Percentiles rank a stretch among this genome's conserved stretches.
Conservation (phyloP, 768 basidiomycete genomes). For the Pilatotrama ljubarskyi region DNA sequence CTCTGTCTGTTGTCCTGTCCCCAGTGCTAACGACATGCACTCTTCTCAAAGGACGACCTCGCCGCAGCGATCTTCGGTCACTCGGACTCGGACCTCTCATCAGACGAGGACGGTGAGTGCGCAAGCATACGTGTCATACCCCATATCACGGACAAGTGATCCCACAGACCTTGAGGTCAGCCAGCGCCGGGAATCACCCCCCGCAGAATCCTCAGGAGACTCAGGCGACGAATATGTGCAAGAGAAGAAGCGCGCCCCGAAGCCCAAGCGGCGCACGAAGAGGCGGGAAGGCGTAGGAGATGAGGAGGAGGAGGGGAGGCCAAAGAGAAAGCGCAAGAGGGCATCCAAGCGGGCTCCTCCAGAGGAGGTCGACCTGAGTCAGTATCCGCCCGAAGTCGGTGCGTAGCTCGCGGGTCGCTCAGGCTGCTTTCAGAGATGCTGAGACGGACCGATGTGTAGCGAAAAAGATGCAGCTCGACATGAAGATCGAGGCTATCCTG, state of each 20-base stretch:
- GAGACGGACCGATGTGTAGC: slow-evolving; percentile 45
- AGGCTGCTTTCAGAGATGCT: background rate
- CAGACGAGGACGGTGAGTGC: slow-evolving; percentile 60
- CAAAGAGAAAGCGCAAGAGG: slow-evolving; percentile 57
- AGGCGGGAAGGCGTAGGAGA: slow-evolving; percentile 28
- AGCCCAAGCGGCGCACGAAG: slow-evolving; percentile 23
- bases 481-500: slow-evolving; percentile 84
- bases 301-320: slow-evolving; percentile 32
- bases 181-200: slow-evolving; percentile 36
- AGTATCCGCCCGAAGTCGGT: slow-evolving; percentile 81
- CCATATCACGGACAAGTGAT: slow-evolving; percentile 4
- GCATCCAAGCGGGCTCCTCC: slow-evolving; percentile 38
- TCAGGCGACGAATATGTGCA: slow-evolving; percentile 57
- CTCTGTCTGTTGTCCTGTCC: background rate
- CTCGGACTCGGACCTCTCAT: slow-evolving; percentile 81
- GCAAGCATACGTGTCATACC: background rate
- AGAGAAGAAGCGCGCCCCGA: slow-evolving; percentile 26
- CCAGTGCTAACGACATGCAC: slow-evolving; percentile 35
- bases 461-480: slow-evolving; percentile 74
- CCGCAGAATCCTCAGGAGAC: slow-evolving; percentile 39
- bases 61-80: slow-evolving; percentile 58
- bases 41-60: slow-evolving; percentile 26
- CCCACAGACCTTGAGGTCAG: slow-evolving; percentile 44
- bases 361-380: slow-evolving; percentile 64
- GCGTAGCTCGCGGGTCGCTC: slow-evolving; percentile 13